Conservation (phyloP, 345 rosid species). For the Rhodamnia rubescens region DNA sequence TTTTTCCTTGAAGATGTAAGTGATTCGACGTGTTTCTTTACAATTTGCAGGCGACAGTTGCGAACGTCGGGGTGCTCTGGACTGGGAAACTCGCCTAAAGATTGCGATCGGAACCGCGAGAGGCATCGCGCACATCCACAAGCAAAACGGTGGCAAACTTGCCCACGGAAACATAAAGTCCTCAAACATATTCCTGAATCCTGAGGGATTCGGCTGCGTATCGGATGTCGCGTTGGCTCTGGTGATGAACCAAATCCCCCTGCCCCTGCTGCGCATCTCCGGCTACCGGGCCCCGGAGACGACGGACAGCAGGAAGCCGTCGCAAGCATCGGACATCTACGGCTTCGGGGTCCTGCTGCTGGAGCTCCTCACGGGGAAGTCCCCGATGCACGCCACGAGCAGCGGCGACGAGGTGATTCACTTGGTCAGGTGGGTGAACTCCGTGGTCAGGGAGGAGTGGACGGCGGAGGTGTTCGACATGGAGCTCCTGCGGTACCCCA, state of each 20-base stretch:
- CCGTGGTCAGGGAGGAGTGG: conserved; percentile 98
- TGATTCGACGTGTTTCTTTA: not conserved
- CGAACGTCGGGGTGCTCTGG: conserved; percentile 37
- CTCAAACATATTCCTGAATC: conserved; percentile 71
- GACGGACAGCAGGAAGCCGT: conserved; percentile 69
- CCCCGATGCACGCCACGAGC: conserved; percentile 38
- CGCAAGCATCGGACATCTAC: conserved; percentile 68
- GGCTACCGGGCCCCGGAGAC: conserved; percentile 93
- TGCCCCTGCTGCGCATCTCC: conserved; percentile 40
- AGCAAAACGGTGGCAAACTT: conserved; percentile 56
- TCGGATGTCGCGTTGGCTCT: conserved; percentile 72
- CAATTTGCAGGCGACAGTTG: conserved; percentile 46
- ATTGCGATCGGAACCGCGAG: conserved; percentile 72
- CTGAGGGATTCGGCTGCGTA: conserved; percentile 42
- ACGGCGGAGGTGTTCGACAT: conserved; percentile 90
- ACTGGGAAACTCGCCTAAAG: conserved; percentile 72
- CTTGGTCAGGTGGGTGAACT: conserved; percentile 91
- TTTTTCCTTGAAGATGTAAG: not conserved
- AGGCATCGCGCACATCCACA: conserved; percentile 70
- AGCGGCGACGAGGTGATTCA: conserved; percentile 62
- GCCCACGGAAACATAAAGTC: conserved; percentile 89
- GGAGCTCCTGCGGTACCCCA: conserved; percentile 72
- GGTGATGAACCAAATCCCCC: conserved; percentile 56
- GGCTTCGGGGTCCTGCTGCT: conserved; percentile 79
- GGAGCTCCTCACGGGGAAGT: conserved; percentile 85